phyloP scores from a whole-genome alignment of 2,329 filamentous ascomycete genomes.

The Diaporthe capsici region DNA sequence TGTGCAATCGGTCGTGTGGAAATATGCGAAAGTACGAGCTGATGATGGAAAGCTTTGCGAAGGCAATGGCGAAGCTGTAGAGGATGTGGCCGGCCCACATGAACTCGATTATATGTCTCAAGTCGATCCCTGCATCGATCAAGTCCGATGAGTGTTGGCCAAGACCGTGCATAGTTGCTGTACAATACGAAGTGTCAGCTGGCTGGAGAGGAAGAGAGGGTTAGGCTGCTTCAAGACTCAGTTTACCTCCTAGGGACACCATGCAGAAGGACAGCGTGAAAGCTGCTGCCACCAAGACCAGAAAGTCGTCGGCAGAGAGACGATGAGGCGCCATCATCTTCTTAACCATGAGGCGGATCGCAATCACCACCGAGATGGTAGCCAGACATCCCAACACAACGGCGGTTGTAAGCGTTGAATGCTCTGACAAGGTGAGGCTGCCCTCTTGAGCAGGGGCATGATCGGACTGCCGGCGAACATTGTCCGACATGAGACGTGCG shows the following conservation, averaged over 20 bases:
- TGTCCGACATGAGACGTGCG: neutral
- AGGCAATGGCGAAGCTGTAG: constrained; percentile 36
- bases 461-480: neutral
- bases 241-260: constrained; percentile 34
- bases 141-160: constrained; percentile 32
- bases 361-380: constrained; percentile 29
- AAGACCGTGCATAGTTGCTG: constrained; percentile 32
- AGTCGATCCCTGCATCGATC: constrained; percentile 13
- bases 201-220: neutral
- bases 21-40: constrained; percentile 37
- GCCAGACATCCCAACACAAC: constrained; percentile 32
- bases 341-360: constrained; percentile 31
- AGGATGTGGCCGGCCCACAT: constrained; percentile 29
- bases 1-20: constrained; percentile 14
- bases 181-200: neutral
- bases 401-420: constrained; percentile 5
- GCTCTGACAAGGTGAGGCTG: neutral
- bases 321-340: constrained; percentile 33
- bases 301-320: constrained; percentile 30
- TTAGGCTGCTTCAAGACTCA: neutral
- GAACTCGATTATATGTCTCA: constrained; percentile 28
- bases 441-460: constrained; percentile 18
- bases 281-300: constrained; percentile 27
- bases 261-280: constrained; percentile 32
- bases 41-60: constrained; percentile 38